Base-by-base conservation (phyloP, 2,329 filamentous ascomycete genomes). In the Trichocomaceae sp. region DNA sequence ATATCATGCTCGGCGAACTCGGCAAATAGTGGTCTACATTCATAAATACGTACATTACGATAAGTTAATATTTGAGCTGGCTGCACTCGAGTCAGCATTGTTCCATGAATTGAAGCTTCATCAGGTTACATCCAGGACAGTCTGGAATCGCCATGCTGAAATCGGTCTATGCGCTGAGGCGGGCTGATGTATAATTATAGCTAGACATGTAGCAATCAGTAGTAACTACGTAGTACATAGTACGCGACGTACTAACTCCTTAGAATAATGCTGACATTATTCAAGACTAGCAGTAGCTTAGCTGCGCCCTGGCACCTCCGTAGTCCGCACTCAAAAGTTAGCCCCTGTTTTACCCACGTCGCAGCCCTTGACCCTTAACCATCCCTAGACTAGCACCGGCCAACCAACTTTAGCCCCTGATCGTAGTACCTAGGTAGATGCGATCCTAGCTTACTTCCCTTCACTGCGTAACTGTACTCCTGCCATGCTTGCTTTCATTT, bases 1-100 rank as follows among this genome's bases (percentile, higher is more conserved):
- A 82, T 44, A 80, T 96, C 67, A 79, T 96, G 60, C 78, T 96
- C 5, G 90, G 90, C 57, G 90, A 96, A 73, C 75, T 96, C 57
- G 78, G 78, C 76, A 86, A 78, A 79, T 83, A 81, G 42, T 35
- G 33, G n/a, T 46, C 13, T 42, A 35, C 33, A 46, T 33, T 33
- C 31, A 39, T 39, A 17, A 5, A 39, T 39, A 17, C 15, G 3
- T 17, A 39, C 35, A 17, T 17, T 39, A 39, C 17, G 19, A 35
- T 35, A n/a, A n/a, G n/a, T 35, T 13, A 29, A 29, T 29, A 15
- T 33, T 37, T 37, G 33, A 37, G 33, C 33, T 33, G 7, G n/a
- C 33, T 37, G 33, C 35, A 39, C 7, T 39, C 15, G n/a, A 17
- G 35, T 39, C 35, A 17, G 35, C 35, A 39, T 39, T 29, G 35